phyloP scores from a whole-genome alignment of 331 rosid species.

The Pyrus hybrid region DNA sequence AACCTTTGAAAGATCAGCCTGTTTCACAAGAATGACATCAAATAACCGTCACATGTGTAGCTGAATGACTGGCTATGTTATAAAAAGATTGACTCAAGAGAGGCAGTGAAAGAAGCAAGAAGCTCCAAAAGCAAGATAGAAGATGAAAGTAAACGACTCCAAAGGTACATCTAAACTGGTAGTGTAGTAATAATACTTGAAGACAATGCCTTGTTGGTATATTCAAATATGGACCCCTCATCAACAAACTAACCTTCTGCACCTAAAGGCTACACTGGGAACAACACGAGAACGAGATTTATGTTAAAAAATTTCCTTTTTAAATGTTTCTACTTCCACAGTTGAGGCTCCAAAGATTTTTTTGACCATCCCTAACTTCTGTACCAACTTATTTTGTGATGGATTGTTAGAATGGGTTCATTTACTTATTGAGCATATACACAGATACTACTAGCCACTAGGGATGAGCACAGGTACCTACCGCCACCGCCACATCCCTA shows the following conservation, averaged over 20 bases:
- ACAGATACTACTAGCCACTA: no score
- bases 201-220: not conserved
- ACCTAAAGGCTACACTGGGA: no score
- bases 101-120: not conserved
- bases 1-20: slow-evolving; percentile 71
- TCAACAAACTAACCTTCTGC: not conserved
- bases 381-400: no score
- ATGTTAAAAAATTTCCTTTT: no score
- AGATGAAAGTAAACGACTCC: not conserved
- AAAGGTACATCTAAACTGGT: not conserved
- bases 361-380: no score
- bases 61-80: not conserved
- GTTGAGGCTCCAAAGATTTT: no score
- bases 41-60: not conserved
- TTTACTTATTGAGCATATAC: no score
- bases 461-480: no score
- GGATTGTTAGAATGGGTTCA: no score
- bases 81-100: not conserved
- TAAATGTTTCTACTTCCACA: no score
- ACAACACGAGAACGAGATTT: no score
- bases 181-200: not conserved
- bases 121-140: not conserved
- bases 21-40: slow-evolving; percentile 12
- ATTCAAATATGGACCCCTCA: not conserved
- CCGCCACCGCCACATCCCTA: no score